Base-by-base conservation (phyloP, 2,329 filamentous ascomycete genomes). In the Trichoderma sp. region DNA sequence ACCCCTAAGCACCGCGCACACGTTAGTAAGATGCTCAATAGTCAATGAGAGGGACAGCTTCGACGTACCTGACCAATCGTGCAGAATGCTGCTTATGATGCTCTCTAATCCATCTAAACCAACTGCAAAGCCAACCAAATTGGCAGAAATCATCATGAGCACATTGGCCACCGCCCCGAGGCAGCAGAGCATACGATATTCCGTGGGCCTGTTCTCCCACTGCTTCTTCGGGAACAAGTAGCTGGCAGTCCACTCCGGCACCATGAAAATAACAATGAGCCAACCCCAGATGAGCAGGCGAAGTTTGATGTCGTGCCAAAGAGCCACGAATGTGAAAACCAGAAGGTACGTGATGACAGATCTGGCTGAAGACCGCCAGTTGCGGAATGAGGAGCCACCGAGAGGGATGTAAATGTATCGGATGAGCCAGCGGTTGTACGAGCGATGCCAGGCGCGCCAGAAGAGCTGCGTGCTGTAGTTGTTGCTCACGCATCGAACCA, bases 291-390 rank as follows among this genome's bases (percentile, higher is more conserved):
- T 90, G 35, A 99, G 85, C 45, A 99, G 84, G 10, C 91, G 88
- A 34, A 98, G 86, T 80, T 97, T 90, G 75, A 99, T 97, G 74
- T 99, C 95, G 80, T 99, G 95, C 95, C 95, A 99, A 32, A 99
- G 83, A 0, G 95, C 96, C 27, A 99, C 95, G 74, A 99, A 99
- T 0, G 93, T 97, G 77, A 99, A 99, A 35, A 97, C 92, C 5
- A 90, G 81, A 2, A 96, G 82, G 77, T 93, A 95, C 67, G 94
- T 97, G 61, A 88, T 74, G 2, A 94, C 83, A 0, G 89, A 89
- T 17, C 86, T 82, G 53, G 84, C 87, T 22, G 81, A 78, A 42
- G 81, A 79, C 34, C 79, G 71, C 74, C 81, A 79, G 65, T 72
- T 81, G 35, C 79, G 77, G 75, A 86, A 85, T 34, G 81, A 82